These are phyloP conservation scores for Xylaria cubensis DNA, from an alignment of 495 filamentous ascomycete species.

Conservation along the genomic window DNA sequence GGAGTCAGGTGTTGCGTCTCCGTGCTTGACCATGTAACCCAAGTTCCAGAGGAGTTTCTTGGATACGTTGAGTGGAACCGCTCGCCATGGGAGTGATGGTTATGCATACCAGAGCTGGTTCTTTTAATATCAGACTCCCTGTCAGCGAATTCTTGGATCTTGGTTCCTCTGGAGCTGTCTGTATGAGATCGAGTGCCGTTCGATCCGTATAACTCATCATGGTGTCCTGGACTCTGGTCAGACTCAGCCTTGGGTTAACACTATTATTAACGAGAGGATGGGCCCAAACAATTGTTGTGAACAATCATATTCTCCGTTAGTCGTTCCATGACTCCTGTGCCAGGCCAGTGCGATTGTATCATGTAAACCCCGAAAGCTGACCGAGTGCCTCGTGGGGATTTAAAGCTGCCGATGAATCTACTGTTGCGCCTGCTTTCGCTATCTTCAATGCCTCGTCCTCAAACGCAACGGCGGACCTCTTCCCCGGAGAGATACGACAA, in stretches of 20 bases:
- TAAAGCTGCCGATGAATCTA: conserved; percentile 37
- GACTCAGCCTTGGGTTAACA: conserved; percentile 26
- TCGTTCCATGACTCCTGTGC: conserved; percentile 24
- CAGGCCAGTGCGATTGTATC: neutral
- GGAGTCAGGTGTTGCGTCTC: conserved; percentile 17
- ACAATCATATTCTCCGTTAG: conserved; percentile 38
- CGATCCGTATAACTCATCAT: conserved; percentile 26
- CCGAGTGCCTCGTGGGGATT: conserved; percentile 13
- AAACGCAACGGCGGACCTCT: conserved; percentile 41
- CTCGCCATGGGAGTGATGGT: conserved; percentile 4
- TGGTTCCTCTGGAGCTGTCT: neutral
- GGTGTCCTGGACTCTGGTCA: conserved; percentile 29
- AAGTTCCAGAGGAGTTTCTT: conserved; percentile 29
- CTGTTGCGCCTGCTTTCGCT: conserved; percentile 35
- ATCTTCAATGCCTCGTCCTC: conserved; percentile 37
- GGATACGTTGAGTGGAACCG: conserved; percentile 8
- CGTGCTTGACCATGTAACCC: conserved; percentile 28
- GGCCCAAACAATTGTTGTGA: conserved; percentile 39
- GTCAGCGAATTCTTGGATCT: conserved; percentile 16
- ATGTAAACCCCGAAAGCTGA: conserved; percentile 28
- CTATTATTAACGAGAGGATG: conserved; percentile 21
- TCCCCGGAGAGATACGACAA: conserved; percentile 51
- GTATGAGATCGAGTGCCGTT: conserved; percentile 15
- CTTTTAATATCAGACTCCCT: conserved; percentile 8
- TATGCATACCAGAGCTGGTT: conserved; percentile 1